These are phyloP conservation scores for Heterobasidion parviporum DNA, from an alignment of 1,284 basidiomycete species.

Conservation along the genomic window DNA sequence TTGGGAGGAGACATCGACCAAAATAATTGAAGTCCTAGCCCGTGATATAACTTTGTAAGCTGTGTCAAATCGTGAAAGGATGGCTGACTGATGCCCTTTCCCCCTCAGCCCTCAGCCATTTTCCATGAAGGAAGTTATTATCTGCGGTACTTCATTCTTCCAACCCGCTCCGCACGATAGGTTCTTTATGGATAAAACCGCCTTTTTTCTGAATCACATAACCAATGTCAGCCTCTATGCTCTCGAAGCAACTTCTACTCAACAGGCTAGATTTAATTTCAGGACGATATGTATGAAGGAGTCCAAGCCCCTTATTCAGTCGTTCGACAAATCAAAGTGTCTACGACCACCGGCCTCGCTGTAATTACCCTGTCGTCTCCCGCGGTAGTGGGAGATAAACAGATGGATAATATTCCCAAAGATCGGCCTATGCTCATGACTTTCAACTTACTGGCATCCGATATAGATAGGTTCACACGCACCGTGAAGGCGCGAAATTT, in stretches of 20 bases:
- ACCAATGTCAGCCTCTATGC: conserved; percentile 25
- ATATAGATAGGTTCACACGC: conserved; percentile 29
- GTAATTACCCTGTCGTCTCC: conserved; percentile 25
- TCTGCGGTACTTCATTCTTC: conserved; percentile 25
- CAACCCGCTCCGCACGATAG: conserved; percentile 30
- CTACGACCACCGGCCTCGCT: conserved; percentile 20
- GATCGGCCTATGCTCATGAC: conserved; percentile 21
- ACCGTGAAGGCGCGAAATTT: conserved; percentile 33
- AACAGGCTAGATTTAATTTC: neutral
- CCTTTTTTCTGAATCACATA: conserved; percentile 41
- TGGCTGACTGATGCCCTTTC: conserved; percentile 3
- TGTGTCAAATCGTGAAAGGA: neutral
- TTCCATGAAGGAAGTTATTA: conserved; percentile 29
- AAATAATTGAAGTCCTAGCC: conserved; percentile 41
- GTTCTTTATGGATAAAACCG: conserved; percentile 43
- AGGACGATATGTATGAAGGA: conserved; percentile 35
- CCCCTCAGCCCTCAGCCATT: conserved; percentile 52
- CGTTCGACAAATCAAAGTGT: conserved; percentile 29
- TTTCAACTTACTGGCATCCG: conserved; percentile 26
- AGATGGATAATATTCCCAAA: conserved; percentile 16
- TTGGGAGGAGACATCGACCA: conserved; percentile 45
- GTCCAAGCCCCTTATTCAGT: conserved; percentile 34
- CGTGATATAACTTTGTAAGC: conserved; percentile 43
- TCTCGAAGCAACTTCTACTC: neutral
- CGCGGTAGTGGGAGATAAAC: conserved; percentile 28